Conservation (phyloP, 805 yeast genomes). For the Sugiyamaella chiloensis region DNA sequence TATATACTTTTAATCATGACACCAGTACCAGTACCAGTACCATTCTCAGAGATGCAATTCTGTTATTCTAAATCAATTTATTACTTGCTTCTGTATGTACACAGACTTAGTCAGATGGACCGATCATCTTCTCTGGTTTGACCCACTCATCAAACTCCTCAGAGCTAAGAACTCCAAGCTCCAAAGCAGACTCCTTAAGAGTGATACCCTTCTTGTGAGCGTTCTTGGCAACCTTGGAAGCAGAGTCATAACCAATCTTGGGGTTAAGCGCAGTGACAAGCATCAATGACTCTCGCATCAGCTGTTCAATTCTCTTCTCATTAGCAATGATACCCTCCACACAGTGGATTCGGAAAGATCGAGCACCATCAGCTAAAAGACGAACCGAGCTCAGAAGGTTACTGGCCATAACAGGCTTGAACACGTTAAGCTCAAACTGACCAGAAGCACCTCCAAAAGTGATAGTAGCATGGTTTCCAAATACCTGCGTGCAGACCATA, state of each 20-base stretch:
- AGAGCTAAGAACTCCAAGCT: constrained; percentile 76
- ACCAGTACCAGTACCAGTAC: too few relatives aligned
- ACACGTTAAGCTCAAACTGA: constrained; percentile 96
- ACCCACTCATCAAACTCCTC: constrained; percentile 96
- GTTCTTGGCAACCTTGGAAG: constrained; percentile 96
- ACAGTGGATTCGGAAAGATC: constrained; percentile 91
- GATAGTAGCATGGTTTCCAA: constrained; percentile 93
- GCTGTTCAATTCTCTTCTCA: constrained; percentile 77
- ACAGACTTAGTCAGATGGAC: constrained; percentile 53
- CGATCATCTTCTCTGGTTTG: constrained; percentile 96
- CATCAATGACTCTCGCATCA: constrained; percentile 95
- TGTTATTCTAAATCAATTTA: too few relatives aligned
- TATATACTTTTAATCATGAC: too few relatives aligned
- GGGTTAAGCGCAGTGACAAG: constrained; percentile 98
- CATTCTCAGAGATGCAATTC: too few relatives aligned
- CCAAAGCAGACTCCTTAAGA: constrained; percentile 89
- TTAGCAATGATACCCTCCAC: constrained; percentile 93
- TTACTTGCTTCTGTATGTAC: too few relatives aligned
- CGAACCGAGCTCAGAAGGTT: constrained; percentile 86
- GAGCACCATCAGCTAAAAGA: constrained; percentile 82
- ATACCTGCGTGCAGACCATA: constrained; percentile 96
- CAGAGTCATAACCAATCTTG: constrained; percentile 96
- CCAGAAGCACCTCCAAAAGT: constrained; percentile 99
- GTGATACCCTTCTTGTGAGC: constrained; percentile 98
- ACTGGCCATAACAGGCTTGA: constrained; percentile 93